Evolutionary conservation across 2,329 filamentous ascomycete genomes (phyloP).

Genomic region (Penicillium occitanis): DNA sequence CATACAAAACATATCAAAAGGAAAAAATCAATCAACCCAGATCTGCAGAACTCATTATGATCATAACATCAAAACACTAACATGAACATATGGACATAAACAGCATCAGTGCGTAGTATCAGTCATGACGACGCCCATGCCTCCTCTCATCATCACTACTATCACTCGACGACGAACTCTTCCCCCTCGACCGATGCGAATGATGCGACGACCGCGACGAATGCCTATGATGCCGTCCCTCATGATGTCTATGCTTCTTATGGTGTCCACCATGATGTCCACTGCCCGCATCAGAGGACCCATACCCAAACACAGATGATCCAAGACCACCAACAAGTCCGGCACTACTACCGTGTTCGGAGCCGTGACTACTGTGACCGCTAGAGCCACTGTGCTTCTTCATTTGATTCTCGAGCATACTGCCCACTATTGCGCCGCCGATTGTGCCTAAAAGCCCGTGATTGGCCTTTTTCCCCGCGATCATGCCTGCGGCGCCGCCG

Average conservation of each 20-base stretch:
- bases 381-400: slow-evolving; percentile 11
- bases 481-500: slow-evolving; percentile 58
- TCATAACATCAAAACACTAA: background rate
- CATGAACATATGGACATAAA: background rate
- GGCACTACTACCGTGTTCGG: background rate
- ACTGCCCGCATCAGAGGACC: slow-evolving; percentile 13
- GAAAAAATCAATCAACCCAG: background rate
- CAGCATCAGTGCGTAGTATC: background rate
- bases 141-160: background rate
- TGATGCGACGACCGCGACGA: slow-evolving; percentile 10
- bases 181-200: slow-evolving; percentile 9
- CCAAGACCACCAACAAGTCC: background rate
- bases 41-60: background rate
- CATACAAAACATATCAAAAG: background rate
- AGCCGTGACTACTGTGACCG: background rate
- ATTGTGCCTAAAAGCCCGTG: slow-evolving; percentile 59
- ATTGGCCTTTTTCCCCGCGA: slow-evolving; percentile 57
- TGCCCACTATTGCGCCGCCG: slow-evolving; percentile 57
- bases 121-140: background rate
- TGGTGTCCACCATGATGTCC: slow-evolving; percentile 20
- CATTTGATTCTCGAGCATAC: slow-evolving; percentile 40
- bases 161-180: slow-evolving; percentile 2
- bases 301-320: slow-evolving; percentile 3
- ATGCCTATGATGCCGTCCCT: slow-evolving; percentile 6
- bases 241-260: slow-evolving; percentile 17